Evolutionary conservation across 2,329 filamentous ascomycete genomes (phyloP), one percentile per base, ranked within the genome.

Genomic region (Cytospora schulzeri): DNA sequence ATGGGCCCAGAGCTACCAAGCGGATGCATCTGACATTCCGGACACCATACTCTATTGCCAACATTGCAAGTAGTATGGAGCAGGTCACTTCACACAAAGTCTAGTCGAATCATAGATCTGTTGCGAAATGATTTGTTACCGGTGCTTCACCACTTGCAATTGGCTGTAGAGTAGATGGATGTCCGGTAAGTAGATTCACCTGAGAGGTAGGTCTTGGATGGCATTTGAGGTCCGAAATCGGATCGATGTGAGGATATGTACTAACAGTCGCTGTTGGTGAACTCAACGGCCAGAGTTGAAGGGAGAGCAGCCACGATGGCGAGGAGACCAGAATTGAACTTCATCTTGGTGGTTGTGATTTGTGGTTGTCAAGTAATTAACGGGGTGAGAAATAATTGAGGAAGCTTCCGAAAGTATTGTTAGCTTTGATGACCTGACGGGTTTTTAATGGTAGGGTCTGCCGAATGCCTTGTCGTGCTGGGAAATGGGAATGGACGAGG

Each of bases 321-420:
- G 67, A 79, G 59, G 67, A 74, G 58, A 66, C 75, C 65, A 62
- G 72, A 71, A 61, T 75, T 72, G 75, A 78, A 76, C 75, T 78
- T 78, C 79, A 81, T 81, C 63, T 77, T 79, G 73, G 70, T 53
- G 66, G 62, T 66, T 58, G n/a, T n/a, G 60, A 28, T 14, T 45
- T 28, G 60, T 65, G 61, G 57, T 56, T 8, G 59, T 63, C 60
- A 57, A 62, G n/a, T 38, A 55, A 48, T 63, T 64, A 45, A 62
- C 57, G 61, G 15, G 38, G 15, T 50, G 38, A 52, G 28, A 56
- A 41, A 38, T 45, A 33, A 33, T 64, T 35, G 54, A 24, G 33
- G 54, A 38, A 12, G 22, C 22, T 48, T 48, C 33, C 24, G 28
- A 61, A 6, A 22, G 11, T n/a, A 51, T 15, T 33, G 26, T 57